Conservation (phyloP, 768 basidiomycete species). For the Amanita rubescens region DNA sequence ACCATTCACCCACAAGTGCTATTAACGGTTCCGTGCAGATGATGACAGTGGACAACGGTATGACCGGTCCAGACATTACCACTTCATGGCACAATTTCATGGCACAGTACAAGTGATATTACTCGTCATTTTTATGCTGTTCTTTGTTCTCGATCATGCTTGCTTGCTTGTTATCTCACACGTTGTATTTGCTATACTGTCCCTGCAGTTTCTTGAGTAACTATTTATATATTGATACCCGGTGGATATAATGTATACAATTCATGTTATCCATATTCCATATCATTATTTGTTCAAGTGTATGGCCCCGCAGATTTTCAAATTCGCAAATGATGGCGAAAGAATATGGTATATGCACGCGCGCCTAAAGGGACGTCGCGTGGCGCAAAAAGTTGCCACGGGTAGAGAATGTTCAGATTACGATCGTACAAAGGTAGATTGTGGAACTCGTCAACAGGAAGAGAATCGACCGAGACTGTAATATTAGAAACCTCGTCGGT, state of each 20-base stretch:
- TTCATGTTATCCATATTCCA: constrained; percentile 20
- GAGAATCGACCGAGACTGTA: too few relatives aligned
- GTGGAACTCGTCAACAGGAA: too few relatives aligned
- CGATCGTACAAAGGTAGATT: too few relatives aligned
- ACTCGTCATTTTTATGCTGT: neutral
- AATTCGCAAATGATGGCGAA: too few relatives aligned
- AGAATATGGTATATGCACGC: too few relatives aligned
- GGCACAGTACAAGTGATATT: constrained; percentile 32
- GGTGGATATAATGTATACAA: neutral
- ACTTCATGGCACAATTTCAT: constrained; percentile 44
- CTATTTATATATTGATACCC: neutral
- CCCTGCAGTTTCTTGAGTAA: neutral
- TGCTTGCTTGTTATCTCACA: neutral
- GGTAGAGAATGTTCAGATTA: too few relatives aligned
- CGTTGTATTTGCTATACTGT: neutral
- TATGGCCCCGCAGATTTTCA: too few relatives aligned
- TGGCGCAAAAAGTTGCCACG: too few relatives aligned
- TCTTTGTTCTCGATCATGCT: neutral
- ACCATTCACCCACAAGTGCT: constrained; percentile 16
- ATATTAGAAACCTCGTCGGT: too few relatives aligned
- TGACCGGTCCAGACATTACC: constrained; percentile 29
- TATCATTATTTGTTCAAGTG: constrained; percentile 26
- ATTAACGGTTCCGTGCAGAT: constrained; percentile 13
- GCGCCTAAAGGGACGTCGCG: too few relatives aligned
- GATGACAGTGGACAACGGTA: constrained; percentile 21